Base-by-base conservation (phyloP, 441 rosid genomes). In the Populus tomentosa region DNA sequence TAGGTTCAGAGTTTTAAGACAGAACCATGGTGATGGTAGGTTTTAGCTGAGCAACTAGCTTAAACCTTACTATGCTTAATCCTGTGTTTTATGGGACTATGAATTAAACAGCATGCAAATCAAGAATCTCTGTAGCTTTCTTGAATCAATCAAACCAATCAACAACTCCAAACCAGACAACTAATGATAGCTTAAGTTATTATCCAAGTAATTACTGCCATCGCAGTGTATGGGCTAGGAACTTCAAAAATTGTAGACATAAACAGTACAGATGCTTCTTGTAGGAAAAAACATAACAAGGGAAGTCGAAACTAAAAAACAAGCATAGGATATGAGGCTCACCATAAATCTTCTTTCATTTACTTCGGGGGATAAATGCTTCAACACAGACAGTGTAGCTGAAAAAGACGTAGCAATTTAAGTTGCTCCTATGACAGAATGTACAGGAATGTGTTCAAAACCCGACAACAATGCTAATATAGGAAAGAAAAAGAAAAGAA, bases 401-500 rank as follows among this genome's bases (percentile, higher is more conserved):
- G 46, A 40, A 35, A 38, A 36, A 5, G 14, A n/a, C 7, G 23
- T 14, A 65, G 23, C 40, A 38, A 24, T 53, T 74, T 40, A 9
- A 40, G 46, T 10, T 40, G 46, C 46, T 62, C 21, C 46, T 23
- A 53, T 9, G 50, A 32, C 56, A 61, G 69, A 61, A 61, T 59
- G 62, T 61, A 69, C 74, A 36, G 18, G 74, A 69, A 66, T 62
- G 38, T 65, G 30, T 65, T 74, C 30, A 66, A 66, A 74, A 74
- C 40, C 61, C 11, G 16, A 28, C 30, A 14, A 32, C 11, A 68
- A 64, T 16, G 32, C 20, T 6, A 38, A 21, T 13, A 16, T 32
- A 20, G n/a, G n/a, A 67, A 67, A 68, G 24, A 4, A 32, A 56
- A 53, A n/a, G 7, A 11, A 75, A 33, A 33, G 35, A 33, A 36